phyloP scores from a whole-genome alignment of 176 grass and related monocot species.

The Oropetium thomaeum region DNA sequence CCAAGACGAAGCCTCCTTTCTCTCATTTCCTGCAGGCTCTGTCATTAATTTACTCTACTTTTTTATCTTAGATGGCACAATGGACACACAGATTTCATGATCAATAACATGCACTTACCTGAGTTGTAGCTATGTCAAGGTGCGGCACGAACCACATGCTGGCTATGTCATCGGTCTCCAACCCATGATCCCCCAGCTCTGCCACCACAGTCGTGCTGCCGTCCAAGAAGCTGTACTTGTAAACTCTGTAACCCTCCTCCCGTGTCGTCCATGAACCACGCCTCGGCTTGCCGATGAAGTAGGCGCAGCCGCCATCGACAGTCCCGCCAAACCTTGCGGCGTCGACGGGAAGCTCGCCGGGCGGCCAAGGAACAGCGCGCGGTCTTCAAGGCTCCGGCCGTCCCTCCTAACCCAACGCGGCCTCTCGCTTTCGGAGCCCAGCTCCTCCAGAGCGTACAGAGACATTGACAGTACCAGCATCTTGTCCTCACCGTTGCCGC shows the following conservation, averaged over 20 bases:
- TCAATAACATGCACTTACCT: neutral
- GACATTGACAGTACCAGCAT: neutral
- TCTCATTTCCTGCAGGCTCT: neutral
- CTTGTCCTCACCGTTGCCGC: neutral
- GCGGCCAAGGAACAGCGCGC: neutral
- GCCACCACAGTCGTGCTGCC: neutral
- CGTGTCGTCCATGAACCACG: neutral
- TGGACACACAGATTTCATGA: neutral
- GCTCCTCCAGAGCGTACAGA: neutral
- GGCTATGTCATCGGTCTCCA: neutral
- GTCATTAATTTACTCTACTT: no score
- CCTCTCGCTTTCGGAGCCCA: neutral
- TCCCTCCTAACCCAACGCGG: neutral
- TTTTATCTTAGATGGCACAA: neutral
- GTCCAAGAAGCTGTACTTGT: neutral
- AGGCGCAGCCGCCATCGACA: neutral
- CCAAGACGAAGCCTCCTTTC: neutral
- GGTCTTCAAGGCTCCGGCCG: neutral
- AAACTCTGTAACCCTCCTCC: neutral
- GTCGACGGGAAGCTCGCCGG: neutral
- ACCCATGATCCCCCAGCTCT: neutral
- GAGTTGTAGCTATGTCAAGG: neutral
- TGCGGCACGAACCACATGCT: neutral
- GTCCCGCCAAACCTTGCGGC: neutral
- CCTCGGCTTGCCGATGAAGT: neutral